Base-by-base conservation (phyloP, 2,329 filamentous ascomycete species). In the Penicillium sp. region DNA sequence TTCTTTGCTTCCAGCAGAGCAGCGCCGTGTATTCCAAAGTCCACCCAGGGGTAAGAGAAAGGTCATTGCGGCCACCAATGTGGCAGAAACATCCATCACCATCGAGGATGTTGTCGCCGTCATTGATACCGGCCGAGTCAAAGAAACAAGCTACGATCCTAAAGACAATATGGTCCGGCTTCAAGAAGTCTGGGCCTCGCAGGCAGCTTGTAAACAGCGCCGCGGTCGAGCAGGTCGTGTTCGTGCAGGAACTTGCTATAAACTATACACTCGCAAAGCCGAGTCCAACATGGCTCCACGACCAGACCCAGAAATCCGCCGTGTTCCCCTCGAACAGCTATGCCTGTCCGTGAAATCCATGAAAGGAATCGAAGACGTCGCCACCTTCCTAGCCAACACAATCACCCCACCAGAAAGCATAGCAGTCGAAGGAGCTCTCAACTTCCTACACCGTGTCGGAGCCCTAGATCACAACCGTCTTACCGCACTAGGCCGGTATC, bases 31-130 rank as follows among this genome's bases (percentile, higher is more conserved):
- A 0, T 99, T 99, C 71, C 82, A 85, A 27, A 81, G 82, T 14
- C 79, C 95, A 4, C 93, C 93, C 0, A 73, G 78, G 3, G 92
- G 92, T 0, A 93, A 91, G 75, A 85, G 95, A 35, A 99, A 99
- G 76, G 86, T 99, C 13, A 90, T 99, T 33, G 91, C 93, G 7
- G 91, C 95, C 1, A 99, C 95, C 45, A 99, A 99, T 68, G 93
- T 99, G 2, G 95, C 95, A 2, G 95, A 99, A 74, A 99, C 95
- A 0, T 98, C 95, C 2, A 98, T 99, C 72, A 99, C 95, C 0
- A 99, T 99, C 59, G 93, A 97, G 70, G 95, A 99, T 70, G 91
- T 99, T 53, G 90, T 98, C 2, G 93, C 91, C 2, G 95, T 99
- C 46, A 93, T 99, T 62, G 95, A 99, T 72, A 95, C 90, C 11